Percentiles rank a stretch among this genome's conserved stretches.
Conservation (phyloP, 257 asterid species). For the Solanum paucissectum region DNA sequence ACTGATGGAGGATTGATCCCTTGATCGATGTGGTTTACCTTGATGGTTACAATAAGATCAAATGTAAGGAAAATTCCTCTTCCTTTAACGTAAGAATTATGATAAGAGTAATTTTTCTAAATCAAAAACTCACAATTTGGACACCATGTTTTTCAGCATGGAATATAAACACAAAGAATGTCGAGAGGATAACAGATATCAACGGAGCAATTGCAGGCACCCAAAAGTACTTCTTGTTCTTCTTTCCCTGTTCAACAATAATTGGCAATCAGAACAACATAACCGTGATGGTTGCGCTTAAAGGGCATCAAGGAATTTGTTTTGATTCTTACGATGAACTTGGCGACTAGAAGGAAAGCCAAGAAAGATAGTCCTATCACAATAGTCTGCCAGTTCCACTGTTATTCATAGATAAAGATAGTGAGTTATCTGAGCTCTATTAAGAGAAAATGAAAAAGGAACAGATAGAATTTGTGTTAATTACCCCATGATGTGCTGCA, state of each 20-base stretch:
- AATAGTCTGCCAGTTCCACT: slow-evolving; percentile 84
- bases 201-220: slow-evolving; percentile 72
- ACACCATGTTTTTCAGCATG: slow-evolving; percentile 66
- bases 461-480: not conserved
- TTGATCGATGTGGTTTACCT: slow-evolving; percentile 41
- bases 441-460: not conserved
- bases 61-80: not conserved
- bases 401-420: not conserved
- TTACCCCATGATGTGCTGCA: slow-evolving; percentile 53
- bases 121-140: slow-evolving; percentile 32
- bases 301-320: not conserved
- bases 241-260: slow-evolving; percentile 39
- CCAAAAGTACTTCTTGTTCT: slow-evolving; percentile 55
- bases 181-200: slow-evolving; percentile 54
- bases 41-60: not conserved
- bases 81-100: not conserved
- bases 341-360: slow-evolving; percentile 43
- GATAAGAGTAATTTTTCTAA: not conserved
- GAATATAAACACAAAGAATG: slow-evolving; percentile 48
- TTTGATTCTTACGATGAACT: slow-evolving; percentile 47
- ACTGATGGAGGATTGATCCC: slow-evolving; percentile 61
- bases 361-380: slow-evolving; percentile 52
- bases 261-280: not conserved
- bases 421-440: not conserved
- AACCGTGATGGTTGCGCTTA: not conserved